Base-by-base conservation (phyloP, 345 rosid species). In the Conringia planisiliqua region DNA sequence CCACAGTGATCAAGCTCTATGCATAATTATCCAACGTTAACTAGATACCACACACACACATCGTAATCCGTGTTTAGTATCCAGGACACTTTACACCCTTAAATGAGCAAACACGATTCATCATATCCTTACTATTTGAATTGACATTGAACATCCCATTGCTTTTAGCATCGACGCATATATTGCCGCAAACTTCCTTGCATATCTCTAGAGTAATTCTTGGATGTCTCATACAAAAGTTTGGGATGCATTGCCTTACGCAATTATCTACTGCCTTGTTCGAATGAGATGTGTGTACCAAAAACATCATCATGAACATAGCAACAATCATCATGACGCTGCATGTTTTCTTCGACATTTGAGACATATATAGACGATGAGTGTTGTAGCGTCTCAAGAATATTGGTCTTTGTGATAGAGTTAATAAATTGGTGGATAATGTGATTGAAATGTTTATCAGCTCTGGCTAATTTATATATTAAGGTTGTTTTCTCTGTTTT, bases 171-270 rank as follows among this genome's bases (percentile, higher is more conserved):
- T 42, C 36, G 2, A 26, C 8, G 24, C 67, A 62, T 62, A 62
- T 42, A n/a, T 61, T 39, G 39, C 13, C 50, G 12, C 50, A 61
- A 61, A 61, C 66, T 39, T 20, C 20, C 17, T 61, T 61, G 6
- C 50, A 39, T 22, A 43, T 26, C 3, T 27, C 38, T 5, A 62
- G 1, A 62, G 52, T 62, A 26, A 62, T 42, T 6, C 9, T n/a
- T 27, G 67, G 36, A 42, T 62, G 52, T 62, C 66, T 61, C 32
- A 61, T 61, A 39, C 66, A 61, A 62, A 62, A 62, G 4, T 62
- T 62, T 42, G 67, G 67, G 60, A 51, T 67, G n/a, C 61, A 66
- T 50, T 66, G 20, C 33, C 7, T 66, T 38, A 14, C 48, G n/a
- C 56, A 50, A 26, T 50, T 24, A 51, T 24, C 57, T 5, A 24